These are phyloP conservation scores for Daldinia grandis DNA, from an alignment of 495 filamentous ascomycete genomes.

Conservation along the genomic window DNA sequence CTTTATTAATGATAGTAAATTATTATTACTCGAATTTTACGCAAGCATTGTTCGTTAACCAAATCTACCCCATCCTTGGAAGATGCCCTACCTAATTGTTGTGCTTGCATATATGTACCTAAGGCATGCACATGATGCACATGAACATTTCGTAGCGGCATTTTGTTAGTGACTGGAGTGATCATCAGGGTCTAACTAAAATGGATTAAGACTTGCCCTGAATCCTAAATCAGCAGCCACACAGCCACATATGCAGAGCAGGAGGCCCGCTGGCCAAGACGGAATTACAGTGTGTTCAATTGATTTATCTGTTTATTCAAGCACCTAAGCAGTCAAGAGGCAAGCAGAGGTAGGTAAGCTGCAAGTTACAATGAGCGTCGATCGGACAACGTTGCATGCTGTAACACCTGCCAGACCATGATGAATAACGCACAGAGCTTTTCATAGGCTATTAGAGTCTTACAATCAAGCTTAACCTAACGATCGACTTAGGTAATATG, in stretches of 20 bases:
- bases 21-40: background rate
- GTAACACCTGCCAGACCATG: conserved; percentile 26
- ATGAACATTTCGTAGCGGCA: conserved; percentile 9
- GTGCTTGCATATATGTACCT: background rate
- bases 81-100: conserved; percentile 8
- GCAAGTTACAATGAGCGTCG: conserved; percentile 25
- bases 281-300: background rate
- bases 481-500: conserved; percentile 1
- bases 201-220: conserved; percentile 10
- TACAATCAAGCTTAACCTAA: conserved; percentile 16
- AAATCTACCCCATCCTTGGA: background rate
- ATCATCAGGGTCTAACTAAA: conserved; percentile 32
- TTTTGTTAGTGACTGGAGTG: conserved; percentile 10
- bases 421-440: conserved; percentile 14
- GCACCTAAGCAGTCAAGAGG: background rate
- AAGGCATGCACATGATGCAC: conserved; percentile 14
- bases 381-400: conserved; percentile 43
- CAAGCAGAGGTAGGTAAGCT: conserved; percentile 10
- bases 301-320: background rate
- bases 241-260: conserved; percentile 29
- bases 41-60: background rate
- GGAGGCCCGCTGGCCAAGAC: conserved; percentile 3
- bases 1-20: background rate
- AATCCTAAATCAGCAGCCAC: conserved; percentile 29
- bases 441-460: conserved; percentile 17